Percentiles rank a stretch among this genome's conserved stretches.
Conservation (phyloP, 2,329 filamentous ascomycete genomes). For the Albifimbria verrucaria region DNA sequence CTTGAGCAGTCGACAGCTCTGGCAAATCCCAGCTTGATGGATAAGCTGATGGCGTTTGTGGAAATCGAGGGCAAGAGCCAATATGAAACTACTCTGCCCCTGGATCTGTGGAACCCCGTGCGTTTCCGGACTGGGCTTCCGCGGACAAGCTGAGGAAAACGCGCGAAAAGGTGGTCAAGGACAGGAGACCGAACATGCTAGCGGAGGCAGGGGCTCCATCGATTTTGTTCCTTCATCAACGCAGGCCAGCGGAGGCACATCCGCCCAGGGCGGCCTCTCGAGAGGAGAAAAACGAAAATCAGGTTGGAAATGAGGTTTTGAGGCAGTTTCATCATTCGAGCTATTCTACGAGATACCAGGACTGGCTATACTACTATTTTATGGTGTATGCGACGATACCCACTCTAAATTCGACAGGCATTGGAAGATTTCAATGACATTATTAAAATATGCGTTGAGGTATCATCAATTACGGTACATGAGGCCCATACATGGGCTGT, state of each 20-base stretch:
- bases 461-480: neutral
- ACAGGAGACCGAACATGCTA: slow-evolving; percentile 40
- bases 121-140: slow-evolving; percentile 54
- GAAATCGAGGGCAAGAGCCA: slow-evolving; percentile 47
- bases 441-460: slow-evolving; percentile 8
- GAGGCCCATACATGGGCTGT: neutral
- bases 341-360: neutral
- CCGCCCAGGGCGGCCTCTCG: slow-evolving; percentile 17
- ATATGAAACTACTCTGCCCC: slow-evolving; percentile 61
- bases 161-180: slow-evolving; percentile 42
- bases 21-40: slow-evolving; percentile 68
- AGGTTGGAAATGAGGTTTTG: slow-evolving; percentile 25
- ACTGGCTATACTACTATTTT: neutral
- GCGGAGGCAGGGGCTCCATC: slow-evolving; percentile 38
- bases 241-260: slow-evolving; percentile 15
- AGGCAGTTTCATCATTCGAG: neutral
- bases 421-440: slow-evolving; percentile 12
- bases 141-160: slow-evolving; percentile 46
- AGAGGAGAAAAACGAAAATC: slow-evolving; percentile 30
- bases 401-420: slow-evolving; percentile 6
- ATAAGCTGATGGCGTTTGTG: slow-evolving; percentile 70
- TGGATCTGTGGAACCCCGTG: slow-evolving; percentile 56
- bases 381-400: slow-evolving; percentile 4
- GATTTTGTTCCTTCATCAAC: slow-evolving; percentile 46
- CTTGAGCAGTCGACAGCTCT: slow-evolving; percentile 64